Conservation (phyloP, 345 rosid species). For the Eucalyptus camaldulensis region DNA sequence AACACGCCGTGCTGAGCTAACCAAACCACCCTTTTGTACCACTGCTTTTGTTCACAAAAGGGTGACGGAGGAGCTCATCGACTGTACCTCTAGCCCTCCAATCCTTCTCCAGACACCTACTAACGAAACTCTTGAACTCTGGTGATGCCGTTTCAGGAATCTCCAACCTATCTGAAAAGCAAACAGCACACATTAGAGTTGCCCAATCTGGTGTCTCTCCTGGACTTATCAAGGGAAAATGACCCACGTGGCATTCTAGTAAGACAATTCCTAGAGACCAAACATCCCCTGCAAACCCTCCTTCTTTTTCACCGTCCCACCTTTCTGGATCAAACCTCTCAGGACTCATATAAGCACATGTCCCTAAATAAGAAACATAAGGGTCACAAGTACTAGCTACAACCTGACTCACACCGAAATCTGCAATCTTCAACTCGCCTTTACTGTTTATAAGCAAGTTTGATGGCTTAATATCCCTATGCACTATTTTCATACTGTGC, state of each 20-base stretch:
- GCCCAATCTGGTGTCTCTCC: constrained; percentile 60
- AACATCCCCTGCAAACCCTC: constrained; percentile 47
- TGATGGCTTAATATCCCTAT: constrained; percentile 64
- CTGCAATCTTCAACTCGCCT: constrained; percentile 55
- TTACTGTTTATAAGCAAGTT: constrained; percentile 33
- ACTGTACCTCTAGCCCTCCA: constrained; percentile 48
- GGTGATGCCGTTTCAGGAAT: constrained; percentile 33
- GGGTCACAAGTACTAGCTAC: neutral
- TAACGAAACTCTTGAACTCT: constrained; percentile 28
- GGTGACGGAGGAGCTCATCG: constrained; percentile 43
- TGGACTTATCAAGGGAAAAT: constrained; percentile 34
- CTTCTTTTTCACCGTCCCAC: constrained; percentile 20
- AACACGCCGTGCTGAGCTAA: neutral
- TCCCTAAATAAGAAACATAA: constrained; percentile 24
- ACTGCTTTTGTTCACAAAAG: constrained; percentile 18
- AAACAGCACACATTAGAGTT: constrained; percentile 40
- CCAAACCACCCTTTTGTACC: neutral
- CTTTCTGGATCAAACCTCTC: constrained; percentile 48
- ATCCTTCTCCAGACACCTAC: constrained; percentile 51
- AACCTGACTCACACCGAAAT: constrained; percentile 53
- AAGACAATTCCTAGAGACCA: constrained; percentile 61
- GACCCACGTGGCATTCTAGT: constrained; percentile 49
- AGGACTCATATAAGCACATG: constrained; percentile 69
- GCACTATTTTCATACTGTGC: constrained; percentile 41
- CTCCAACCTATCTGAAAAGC: constrained; percentile 29